phyloP scores from a whole-genome alignment of 306 rosid species.

The Sphenostylis stenocarpa region DNA sequence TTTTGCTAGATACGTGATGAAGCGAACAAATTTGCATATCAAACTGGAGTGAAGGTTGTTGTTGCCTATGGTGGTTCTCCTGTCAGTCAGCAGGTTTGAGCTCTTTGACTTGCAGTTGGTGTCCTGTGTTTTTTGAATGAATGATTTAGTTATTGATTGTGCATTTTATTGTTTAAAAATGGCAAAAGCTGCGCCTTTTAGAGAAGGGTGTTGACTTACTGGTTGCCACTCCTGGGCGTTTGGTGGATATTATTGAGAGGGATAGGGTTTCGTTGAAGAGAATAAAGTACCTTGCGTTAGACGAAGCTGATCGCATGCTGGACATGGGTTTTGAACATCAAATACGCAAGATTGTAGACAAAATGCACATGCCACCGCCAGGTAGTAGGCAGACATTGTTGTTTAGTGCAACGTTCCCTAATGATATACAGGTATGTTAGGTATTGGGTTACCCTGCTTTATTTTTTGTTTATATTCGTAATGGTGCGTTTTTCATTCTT shows the following conservation, averaged over 20 bases:
- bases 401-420: slow-evolving; percentile 87
- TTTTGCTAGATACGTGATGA: slow-evolving; percentile 69
- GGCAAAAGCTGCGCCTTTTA: slow-evolving; percentile 54
- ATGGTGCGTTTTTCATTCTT: background rate
- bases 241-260: slow-evolving; percentile 80
- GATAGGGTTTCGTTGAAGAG: slow-evolving; percentile 60
- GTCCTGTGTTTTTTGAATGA: background rate
- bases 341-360: slow-evolving; percentile 74
- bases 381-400: slow-evolving; percentile 80
- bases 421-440: slow-evolving; percentile 69
- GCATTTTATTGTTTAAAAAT: background rate
- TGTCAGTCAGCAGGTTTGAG: slow-evolving; percentile 58
- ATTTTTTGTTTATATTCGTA: background rate
- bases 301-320: slow-evolving; percentile 90
- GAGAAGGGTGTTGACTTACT: slow-evolving; percentile 82
- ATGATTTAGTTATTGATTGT: background rate
- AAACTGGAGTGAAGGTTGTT: slow-evolving; percentile 72
- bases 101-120: background rate
- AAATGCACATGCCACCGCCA: slow-evolving; percentile 73
- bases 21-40: slow-evolving; percentile 63
- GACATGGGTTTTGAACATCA: slow-evolving; percentile 96
- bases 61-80: slow-evolving; percentile 85
- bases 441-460: background rate
- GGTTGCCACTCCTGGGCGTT: slow-evolving; percentile 91
- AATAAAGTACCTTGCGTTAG: slow-evolving; percentile 68